Evolutionary conservation across 805 yeast genomes (phyloP), one percentile per base, ranked within the genome.

Genomic region (Nakazawaea wyomingensis): DNA sequence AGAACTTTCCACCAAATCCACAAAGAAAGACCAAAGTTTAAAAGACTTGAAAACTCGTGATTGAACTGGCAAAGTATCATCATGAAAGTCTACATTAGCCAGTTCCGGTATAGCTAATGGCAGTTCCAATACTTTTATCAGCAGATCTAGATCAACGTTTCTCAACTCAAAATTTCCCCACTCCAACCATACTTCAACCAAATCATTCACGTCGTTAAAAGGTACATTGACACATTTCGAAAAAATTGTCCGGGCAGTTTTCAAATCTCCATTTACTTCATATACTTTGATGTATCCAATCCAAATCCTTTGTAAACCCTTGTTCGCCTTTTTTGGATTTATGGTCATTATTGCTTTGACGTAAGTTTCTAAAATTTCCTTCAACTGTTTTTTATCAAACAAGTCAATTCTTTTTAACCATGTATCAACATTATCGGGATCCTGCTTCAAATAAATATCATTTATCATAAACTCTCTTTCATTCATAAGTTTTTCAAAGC

Each of bases 161-260:
- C 72, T 63, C 24, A 85, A 53, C 46, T 82, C 83, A 60, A 77
- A 62, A 44, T 84, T 84, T 5, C 83, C 69, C 96, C 96, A 90
- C 14, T 71, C 72, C n/a, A 76, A 64, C 74, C 88, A 85, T 5
- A 90, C 59, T 3, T 72, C 72, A 2, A 81, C 85, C 17, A 88
- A 61, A 47, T 88, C 96, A 18, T 76, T 74, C 0, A 78, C 62
- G 13, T 70, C 61, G 20, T 65, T 71, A 60, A 72, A 88, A 5
- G 89, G 90, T 0, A 89, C 90, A 43, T 79, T 78, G 1, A 78
- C 65, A 0, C 91, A 82, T 38, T 80, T 80, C 29, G 78, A 76
- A 43, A 72, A 76, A 5, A 89, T 72, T 14, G 74, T 66, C 48
- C 84, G 62, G 1, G 90, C 88, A 0, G 85, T 75, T 14, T 64